A percentile compares a stretch with the other conserved stretches of the same genome.
phyloP scores from a whole-genome alignment of 495 filamentous ascomycete genomes.

The Penicillium paradoxum region DNA sequence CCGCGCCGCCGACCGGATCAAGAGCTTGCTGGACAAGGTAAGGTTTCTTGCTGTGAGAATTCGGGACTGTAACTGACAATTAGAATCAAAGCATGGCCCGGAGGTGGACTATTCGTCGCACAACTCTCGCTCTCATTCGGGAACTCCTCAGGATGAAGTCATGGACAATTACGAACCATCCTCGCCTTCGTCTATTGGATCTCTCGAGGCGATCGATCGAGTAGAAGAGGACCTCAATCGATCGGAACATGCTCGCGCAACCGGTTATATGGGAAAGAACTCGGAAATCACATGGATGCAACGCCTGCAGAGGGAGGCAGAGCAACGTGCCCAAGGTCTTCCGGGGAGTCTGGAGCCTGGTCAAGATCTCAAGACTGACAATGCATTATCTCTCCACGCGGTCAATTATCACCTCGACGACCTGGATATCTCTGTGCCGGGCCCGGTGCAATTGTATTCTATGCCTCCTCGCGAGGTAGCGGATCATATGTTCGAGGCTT shows the following conservation, averaged over 20 bases:
- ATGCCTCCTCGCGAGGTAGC: conserved; percentile 52
- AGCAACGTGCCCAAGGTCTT: conserved; percentile 30
- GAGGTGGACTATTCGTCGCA: conserved; percentile 25
- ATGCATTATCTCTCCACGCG: conserved; percentile 33
- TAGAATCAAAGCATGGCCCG: conserved; percentile 14
- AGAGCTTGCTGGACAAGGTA: conserved; percentile 38
- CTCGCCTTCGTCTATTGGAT: conserved; percentile 53
- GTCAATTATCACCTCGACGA: conserved; percentile 59
- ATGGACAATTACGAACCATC: conserved; percentile 12
- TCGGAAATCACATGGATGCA: conserved; percentile 63
- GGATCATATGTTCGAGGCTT: conserved; percentile 52
- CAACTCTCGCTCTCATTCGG: conserved; percentile 30
- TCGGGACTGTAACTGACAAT: not conserved
- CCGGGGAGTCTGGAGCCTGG: conserved; percentile 30
- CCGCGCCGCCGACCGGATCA: conserved; percentile 35
- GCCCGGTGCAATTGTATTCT: conserved; percentile 46
- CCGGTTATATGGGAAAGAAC: conserved; percentile 62
- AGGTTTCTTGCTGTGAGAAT: conserved; percentile 1
- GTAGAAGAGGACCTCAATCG: conserved; percentile 59
- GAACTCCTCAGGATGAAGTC: conserved; percentile 32
- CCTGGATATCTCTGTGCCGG: conserved; percentile 43
- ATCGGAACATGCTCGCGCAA: conserved; percentile 44
- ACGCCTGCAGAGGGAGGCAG: conserved; percentile 35
- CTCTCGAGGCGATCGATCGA: conserved; percentile 54
- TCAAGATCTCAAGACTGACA: conserved; percentile 22